These are phyloP conservation scores for Elaeagnus macrophylla DNA, from an alignment of 306 rosid genomes.

Conservation along the genomic window DNA sequence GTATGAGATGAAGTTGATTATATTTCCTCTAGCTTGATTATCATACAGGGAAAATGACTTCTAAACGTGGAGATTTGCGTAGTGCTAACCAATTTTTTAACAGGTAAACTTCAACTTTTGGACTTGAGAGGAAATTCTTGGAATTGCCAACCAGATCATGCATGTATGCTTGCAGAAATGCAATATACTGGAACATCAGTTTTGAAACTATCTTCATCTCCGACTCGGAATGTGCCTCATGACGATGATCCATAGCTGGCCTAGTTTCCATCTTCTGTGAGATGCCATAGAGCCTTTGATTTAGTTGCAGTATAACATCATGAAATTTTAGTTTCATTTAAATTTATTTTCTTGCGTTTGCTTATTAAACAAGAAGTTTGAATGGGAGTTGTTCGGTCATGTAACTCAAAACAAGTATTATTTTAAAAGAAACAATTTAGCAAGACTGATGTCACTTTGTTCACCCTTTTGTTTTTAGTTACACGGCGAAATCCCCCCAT, in stretches of 20 bases:
- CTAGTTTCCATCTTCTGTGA: neutral
- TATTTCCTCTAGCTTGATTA: neutral
- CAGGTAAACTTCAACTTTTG: conserved; percentile 58
- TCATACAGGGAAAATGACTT: too few relatives aligned
- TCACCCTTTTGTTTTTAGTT: too few relatives aligned
- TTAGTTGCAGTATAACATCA: neutral
- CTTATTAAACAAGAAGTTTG: too few relatives aligned
- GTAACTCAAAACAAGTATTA: too few relatives aligned
- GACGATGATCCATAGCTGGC: conserved; percentile 68
- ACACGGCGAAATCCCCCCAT: too few relatives aligned
- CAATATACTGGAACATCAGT: conserved; percentile 31
- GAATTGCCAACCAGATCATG: conserved; percentile 33
- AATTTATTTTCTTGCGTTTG: neutral
- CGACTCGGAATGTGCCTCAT: conserved; percentile 26
- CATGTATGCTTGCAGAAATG: conserved; percentile 32
- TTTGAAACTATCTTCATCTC: conserved; percentile 34
- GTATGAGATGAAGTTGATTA: neutral
- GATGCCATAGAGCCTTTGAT: conserved; percentile 1
- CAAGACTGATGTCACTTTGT: too few relatives aligned
- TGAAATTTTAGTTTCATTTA: conserved; percentile 5
- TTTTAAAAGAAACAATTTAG: too few relatives aligned
- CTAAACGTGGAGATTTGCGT: conserved; percentile 6
- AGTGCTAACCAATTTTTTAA: conserved; percentile 9
- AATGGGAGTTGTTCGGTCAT: too few relatives aligned
- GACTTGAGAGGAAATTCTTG: conserved; percentile 64